Conservation (phyloP, 75 land plant species). For the Gnetum montanum region DNA sequence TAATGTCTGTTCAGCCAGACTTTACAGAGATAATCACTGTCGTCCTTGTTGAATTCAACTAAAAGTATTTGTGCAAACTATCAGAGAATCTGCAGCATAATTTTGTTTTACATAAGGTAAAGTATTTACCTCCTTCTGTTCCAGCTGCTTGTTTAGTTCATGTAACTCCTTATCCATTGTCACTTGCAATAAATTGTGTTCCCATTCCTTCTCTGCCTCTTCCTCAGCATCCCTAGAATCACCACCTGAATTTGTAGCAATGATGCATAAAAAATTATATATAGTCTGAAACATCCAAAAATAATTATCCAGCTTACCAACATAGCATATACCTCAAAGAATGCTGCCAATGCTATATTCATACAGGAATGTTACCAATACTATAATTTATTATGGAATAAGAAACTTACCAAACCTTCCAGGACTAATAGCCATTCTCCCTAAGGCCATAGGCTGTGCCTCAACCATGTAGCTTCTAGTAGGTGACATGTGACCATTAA, state of each 20-base stretch:
- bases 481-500: neutral
- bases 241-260: constrained; percentile 34
- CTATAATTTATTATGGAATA: too few species aligned
- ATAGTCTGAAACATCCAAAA: too few species aligned
- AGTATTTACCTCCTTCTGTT: constrained; percentile 76
- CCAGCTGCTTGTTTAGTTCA: constrained; percentile 75
- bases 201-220: constrained; percentile 84
- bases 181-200: constrained; percentile 71
- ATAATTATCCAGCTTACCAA: too few species aligned
- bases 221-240: constrained; percentile 54
- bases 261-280: neutral
- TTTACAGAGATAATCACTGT: too few species aligned
- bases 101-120: too few species aligned
- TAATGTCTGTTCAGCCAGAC: too few species aligned
- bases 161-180: constrained; percentile 84
- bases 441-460: constrained; percentile 5
- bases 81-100: too few species aligned
- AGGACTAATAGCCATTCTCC: neutral
- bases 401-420: neutral
- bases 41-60: too few species aligned
- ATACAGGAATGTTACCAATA: too few species aligned
- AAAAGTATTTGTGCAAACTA: too few species aligned
- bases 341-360: too few species aligned
- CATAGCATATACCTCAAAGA: too few species aligned
- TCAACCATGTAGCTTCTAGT: constrained; percentile 1